Conservation (phyloP, 139 green algal genomes). For the Picochlorum costavermella region DNA sequence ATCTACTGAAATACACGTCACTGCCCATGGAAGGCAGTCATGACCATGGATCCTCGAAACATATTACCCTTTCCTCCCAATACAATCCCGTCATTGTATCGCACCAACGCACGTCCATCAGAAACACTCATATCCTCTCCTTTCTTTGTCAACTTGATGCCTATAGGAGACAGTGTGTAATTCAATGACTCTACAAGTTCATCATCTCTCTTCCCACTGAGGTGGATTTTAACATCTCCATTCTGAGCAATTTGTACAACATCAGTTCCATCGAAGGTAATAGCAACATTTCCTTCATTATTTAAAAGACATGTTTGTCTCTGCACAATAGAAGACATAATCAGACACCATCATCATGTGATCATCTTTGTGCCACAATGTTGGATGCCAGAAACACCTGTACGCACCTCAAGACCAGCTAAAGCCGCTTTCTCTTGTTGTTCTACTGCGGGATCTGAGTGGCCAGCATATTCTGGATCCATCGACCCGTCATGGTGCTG, state of each 20-base stretch:
- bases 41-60: conserved; percentile 2
- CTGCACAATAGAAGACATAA: background rate
- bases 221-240: conserved; percentile 9
- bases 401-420: no score
- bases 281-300: background rate
- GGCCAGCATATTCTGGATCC: no score
- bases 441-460: no score
- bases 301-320: background rate
- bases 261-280: conserved; percentile 1
- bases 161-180: background rate
- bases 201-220: background rate
- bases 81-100: conserved; percentile 10
- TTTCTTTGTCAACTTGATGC: conserved; percentile 2
- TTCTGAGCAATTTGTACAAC: conserved; percentile 1
- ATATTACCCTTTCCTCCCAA: conserved; percentile 6
- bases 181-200: conserved; percentile 4
- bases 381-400: no score
- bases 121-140: conserved; percentile 3
- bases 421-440: no score
- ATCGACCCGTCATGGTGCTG: no score
- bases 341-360: background rate
- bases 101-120: conserved; percentile 3
- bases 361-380: background rate
- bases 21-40: background rate
- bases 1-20: background rate